phyloP scores from a whole-genome alignment of 257 asterid species.

The Nicotiana undulata region DNA sequence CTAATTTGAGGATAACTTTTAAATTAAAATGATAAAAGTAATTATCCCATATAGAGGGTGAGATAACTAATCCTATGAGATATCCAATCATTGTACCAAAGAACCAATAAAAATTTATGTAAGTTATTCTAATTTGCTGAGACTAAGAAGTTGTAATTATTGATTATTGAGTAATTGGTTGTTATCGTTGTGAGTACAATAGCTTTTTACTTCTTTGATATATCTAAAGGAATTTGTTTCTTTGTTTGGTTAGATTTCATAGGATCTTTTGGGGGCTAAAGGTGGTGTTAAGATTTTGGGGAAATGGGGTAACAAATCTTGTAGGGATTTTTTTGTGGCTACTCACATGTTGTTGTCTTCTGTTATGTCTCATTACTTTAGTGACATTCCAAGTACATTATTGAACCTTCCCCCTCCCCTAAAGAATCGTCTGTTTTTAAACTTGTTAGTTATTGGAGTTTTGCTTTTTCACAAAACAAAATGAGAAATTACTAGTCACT shows the following conservation, averaged over 20 bases:
- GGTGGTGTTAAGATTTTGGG: neutral
- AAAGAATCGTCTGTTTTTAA: neutral
- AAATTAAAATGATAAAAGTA: no score
- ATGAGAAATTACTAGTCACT: neutral
- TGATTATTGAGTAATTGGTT: no score
- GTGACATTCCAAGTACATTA: neutral
- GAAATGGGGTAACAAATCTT: neutral
- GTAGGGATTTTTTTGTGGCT: neutral
- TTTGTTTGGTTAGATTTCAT: neutral
- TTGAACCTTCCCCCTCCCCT: neutral
- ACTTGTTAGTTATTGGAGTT: neutral
- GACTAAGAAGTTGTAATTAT: no score
- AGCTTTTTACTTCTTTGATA: neutral
- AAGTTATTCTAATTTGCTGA: no score
- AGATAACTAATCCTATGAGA: no score
- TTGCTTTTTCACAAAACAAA: neutral
- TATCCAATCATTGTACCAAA: no score
- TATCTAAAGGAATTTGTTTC: no score
- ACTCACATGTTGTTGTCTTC: conserved; percentile 5
- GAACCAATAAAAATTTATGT: no score
- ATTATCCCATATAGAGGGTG: no score
- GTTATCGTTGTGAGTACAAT: neutral
- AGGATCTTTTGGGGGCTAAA: neutral
- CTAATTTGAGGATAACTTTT: no score
- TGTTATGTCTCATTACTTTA: neutral